Percentiles rank a stretch among this genome's conserved stretches.
Conservation (phyloP, 129 eudicot species). For the Solidago caesia region DNA sequence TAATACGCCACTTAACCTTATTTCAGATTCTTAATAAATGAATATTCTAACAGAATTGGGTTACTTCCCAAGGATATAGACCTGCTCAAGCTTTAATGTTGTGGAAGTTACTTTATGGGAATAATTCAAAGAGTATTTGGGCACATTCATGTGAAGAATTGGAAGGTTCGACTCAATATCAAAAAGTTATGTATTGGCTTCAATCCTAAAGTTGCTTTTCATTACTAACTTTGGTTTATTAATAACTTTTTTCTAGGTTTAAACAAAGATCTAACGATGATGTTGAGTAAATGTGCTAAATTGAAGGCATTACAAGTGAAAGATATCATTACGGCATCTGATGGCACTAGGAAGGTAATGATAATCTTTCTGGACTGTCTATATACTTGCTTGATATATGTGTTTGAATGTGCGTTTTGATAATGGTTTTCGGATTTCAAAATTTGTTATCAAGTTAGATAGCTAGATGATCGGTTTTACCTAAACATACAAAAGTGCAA, state of each 20-base stretch:
- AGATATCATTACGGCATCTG: conserved; percentile 68
- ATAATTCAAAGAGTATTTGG: conserved; percentile 59
- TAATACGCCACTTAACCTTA: not conserved
- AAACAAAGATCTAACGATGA: conserved; percentile 69
- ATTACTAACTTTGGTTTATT: not conserved
- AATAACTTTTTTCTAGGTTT: conserved; percentile 44
- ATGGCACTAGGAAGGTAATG: conserved; percentile 93
- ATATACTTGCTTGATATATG: conserved; percentile 3
- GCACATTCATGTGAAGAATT: conserved; percentile 68
- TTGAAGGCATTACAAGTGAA: conserved; percentile 64
- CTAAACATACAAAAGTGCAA: no score
- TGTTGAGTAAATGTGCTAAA: conserved; percentile 64
- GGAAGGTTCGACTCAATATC: conserved; percentile 51
- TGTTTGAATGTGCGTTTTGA: not conserved
- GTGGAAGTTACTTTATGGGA: conserved; percentile 88
- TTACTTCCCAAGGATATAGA: conserved; percentile 74
- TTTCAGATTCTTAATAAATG: conserved; percentile 15
- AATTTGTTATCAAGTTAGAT: not conserved
- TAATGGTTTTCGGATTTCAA: not conserved
- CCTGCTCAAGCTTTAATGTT: conserved; percentile 93
- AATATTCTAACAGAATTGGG: conserved; percentile 64
- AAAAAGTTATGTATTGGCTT: not conserved
- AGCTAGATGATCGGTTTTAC: not conserved
- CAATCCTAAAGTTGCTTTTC: not conserved
- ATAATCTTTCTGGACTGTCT: conserved; percentile 28